A percentile compares a stretch with the other conserved stretches of the same genome.
These are phyloP conservation scores for Rugosomyces carneus DNA, from an alignment of 1,284 basidiomycete species.

Conservation along the genomic window DNA sequence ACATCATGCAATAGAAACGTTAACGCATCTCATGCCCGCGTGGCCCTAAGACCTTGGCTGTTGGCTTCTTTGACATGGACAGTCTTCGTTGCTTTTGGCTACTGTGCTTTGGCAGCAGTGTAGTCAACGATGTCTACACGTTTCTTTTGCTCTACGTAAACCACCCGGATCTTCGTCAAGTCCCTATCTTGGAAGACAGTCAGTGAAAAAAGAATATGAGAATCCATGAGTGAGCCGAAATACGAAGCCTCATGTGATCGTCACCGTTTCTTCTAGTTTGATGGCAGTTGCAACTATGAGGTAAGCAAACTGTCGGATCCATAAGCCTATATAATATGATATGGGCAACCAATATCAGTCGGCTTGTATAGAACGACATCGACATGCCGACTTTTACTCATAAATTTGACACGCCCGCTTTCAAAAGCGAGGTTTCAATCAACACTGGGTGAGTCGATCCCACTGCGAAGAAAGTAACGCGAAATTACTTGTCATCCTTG, in stretches of 20 bases:
- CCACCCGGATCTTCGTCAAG: neutral
- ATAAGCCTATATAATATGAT: constrained; percentile 6
- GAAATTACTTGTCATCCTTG: neutral
- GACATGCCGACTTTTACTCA: too few species aligned
- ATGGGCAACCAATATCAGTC: constrained; percentile 16
- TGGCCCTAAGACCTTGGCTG: neutral
- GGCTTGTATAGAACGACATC: too few species aligned
- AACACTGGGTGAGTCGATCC: constrained; percentile 12
- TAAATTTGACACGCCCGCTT: constrained; percentile 20
- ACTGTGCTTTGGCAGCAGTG: too few species aligned
- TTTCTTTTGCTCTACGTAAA: too few species aligned
- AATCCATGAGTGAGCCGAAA: neutral
- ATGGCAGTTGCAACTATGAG: neutral
- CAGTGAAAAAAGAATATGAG: neutral
- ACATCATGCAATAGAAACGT: neutral
- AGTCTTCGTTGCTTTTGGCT: too few species aligned
- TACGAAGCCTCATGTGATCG: neutral
- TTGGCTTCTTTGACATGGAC: too few species aligned
- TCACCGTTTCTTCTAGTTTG: neutral
- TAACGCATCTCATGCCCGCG: neutral
- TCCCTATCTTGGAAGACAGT: neutral
- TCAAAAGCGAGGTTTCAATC: constrained; percentile 18
- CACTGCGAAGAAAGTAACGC: constrained; percentile 44
- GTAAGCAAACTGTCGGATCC: too few species aligned
- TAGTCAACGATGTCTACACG: too few species aligned